These are phyloP conservation scores for Blastobotrys niveus DNA, from an alignment of 1,139 yeast genomes.

Conservation along the genomic window DNA sequence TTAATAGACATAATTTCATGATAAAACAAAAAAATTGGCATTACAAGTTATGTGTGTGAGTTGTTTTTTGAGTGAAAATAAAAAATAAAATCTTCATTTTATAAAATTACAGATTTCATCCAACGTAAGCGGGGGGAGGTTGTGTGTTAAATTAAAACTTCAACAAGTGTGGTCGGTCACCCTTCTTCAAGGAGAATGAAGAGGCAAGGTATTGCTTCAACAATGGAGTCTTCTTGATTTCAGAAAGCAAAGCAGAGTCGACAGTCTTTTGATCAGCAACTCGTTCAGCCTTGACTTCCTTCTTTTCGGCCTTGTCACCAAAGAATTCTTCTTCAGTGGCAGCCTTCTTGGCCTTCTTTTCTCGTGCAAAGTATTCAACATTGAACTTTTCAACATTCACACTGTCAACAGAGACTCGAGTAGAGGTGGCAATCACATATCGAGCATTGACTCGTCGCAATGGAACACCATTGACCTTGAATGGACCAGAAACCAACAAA, in stretches of 20 bases:
- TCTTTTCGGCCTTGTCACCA: constrained; percentile 78
- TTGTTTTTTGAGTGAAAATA: too few species aligned
- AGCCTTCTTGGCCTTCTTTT: constrained; percentile 70
- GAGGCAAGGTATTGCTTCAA: constrained; percentile 97
- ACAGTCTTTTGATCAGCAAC: constrained; percentile 96
- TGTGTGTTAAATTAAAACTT: constrained; percentile 74
- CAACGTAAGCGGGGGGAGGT: too few species aligned
- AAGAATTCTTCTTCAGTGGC: constrained; percentile 96
- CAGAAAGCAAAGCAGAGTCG: constrained; percentile 89
- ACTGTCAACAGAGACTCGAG: constrained; percentile 72
- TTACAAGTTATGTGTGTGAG: too few species aligned
- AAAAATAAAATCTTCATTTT: too few species aligned
- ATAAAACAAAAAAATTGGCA: too few species aligned
- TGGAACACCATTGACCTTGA: constrained; percentile 99
- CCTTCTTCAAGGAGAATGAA: constrained; percentile 95
- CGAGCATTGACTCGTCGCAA: constrained; percentile 98
- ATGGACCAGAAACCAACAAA: constrained; percentile 96
- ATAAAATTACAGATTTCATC: too few species aligned
- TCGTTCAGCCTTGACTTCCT: constrained; percentile 89
- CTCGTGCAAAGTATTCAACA: constrained; percentile 97
- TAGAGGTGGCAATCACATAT: constrained; percentile 98
- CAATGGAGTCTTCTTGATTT: constrained; percentile 96
- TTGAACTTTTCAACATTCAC: constrained; percentile 90
- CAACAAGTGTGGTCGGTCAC: constrained; percentile 99
- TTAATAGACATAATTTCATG: too few species aligned